Evolutionary conservation across 2,329 filamentous ascomycete species (phyloP), one percentile per base, ranked within the genome.

Genomic region (Fusarium foetens): DNA sequence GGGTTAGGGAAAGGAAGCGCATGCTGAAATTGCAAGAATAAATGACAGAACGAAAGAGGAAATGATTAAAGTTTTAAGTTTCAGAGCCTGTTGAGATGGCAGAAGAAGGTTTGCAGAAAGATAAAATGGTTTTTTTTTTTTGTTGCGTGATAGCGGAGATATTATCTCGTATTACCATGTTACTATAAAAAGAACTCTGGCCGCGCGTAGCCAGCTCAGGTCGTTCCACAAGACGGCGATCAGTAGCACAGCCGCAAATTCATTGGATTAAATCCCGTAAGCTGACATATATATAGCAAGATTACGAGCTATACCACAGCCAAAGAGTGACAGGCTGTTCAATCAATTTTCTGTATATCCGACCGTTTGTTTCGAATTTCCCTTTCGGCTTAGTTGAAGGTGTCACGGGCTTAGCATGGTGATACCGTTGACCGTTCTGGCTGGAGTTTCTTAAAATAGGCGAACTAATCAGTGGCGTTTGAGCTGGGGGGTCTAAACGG

Each of bases 111-210:
- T 59, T 35, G 19, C 6, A 7, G 8, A 6, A n/a, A 35, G 10
- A n/a, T 9, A 3, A 21, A 21, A 19, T 57, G 38, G n/a, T n/a
- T n/a, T n/a, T 48, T 57, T 53, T 57, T 29, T 19, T n/a, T 48
- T 36, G 23, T 57, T 36, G 39, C 53, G 39, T 57, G 31, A 57
- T 45, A n/a, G 53, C 53, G 53, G 53, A 57, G 53, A 57, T 36
- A 11, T 36, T 14, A 48, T 27, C 31, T 57, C 53, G 53, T 57
- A 57, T 48, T 48, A 57, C n/a, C 1, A 11, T 48, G 65, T 68
- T 68, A 19, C 65, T 68, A 68, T 68, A 68, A 68, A 68, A 68
- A 68, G 66, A 69, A 6, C 7, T 2, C 1, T 45, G 48, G 64
- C 62, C 64, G 63, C 66, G 66, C 49, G 64, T 68, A 45, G 65